Conservation (phyloP, 2,329 filamentous ascomycete genomes). For the Trichophyton schoenleinii region DNA sequence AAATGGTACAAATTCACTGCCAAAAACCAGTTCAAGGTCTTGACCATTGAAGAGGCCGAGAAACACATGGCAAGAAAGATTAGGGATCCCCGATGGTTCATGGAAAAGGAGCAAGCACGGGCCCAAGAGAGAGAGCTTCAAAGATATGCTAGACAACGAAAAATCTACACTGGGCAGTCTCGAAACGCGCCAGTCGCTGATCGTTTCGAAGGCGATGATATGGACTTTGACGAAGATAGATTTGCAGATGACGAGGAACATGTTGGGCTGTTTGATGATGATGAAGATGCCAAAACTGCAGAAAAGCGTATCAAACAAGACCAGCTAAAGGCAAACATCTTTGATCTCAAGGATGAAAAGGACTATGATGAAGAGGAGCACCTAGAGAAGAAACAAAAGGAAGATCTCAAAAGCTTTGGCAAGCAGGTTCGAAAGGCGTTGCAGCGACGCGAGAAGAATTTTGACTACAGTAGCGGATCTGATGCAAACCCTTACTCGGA, state of each 20-base stretch:
- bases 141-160: constrained; percentile 37
- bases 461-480: constrained; percentile 67
- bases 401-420: constrained; percentile 56
- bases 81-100: constrained; percentile 67
- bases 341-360: constrained; percentile 62
- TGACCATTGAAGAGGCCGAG: constrained; percentile 76
- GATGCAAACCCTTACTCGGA: constrained; percentile 45
- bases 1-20: constrained; percentile 69
- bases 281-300: constrained; percentile 64
- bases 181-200: constrained; percentile 34
- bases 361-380: constrained; percentile 57
- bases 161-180: constrained; percentile 35
- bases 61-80: constrained; percentile 67
- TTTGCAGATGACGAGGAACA: constrained; percentile 86
- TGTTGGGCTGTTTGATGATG: constrained; percentile 63
- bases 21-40: constrained; percentile 53
- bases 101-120: constrained; percentile 46
- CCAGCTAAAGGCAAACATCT: constrained; percentile 77
- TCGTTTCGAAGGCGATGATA: constrained; percentile 49
- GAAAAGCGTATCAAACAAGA: constrained; percentile 63
- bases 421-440: constrained; percentile 70
- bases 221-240: constrained; percentile 57
- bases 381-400: constrained; percentile 50
- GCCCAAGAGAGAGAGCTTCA: constrained; percentile 48
- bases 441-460: constrained; percentile 72